Evolutionary conservation across 345 rosid species (phyloP), one percentile per base, ranked within the genome.

Genomic region (Atalantia buxifolia): DNA sequence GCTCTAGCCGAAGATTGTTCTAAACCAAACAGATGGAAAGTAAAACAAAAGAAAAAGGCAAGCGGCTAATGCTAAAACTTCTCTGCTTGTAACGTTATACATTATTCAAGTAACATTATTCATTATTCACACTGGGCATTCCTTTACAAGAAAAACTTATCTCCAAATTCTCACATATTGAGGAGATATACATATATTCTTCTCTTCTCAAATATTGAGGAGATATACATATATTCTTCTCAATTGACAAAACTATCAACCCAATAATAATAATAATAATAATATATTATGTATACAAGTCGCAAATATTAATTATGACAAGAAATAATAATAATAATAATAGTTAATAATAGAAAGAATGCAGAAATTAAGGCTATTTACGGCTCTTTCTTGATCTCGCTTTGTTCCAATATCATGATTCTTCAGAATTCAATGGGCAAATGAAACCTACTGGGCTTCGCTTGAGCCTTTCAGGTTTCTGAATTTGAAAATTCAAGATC

Each of bases 281-380:
- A 13, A 12, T 13, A 45, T 45, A 45, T 12, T 45, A 45, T 13
- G 50, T 50, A 70, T 50, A 70, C 61, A 70, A 18, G 14, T 22
- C 5, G 36, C 12, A 68, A 9, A n/a, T 66, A 72, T 64, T 22
- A 18, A 72, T 56, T 42, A 63, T 25, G 3, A 22, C 6, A 27
- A 33, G 27, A 9, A 22, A 78, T 40, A 65, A 69, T 21, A 57
- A 78, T 40, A 65, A 69, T 21, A 57, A 71, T 77, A 60, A 65
- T 66, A 45, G 50, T 45, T 45, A 50, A 53, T 19, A 63, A 78
- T 50, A 63, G 60, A 57, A 56, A 69, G 27, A 62, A 19, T 40
- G n/a, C 1, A 50, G 3, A 40, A 9, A 45, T 45, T 45, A 45
- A 21, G 62, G 9, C 4, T 70, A 30, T 28, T 25, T 24, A 28